A percentile compares a stretch with the other conserved stretches of the same genome.
phyloP scores from a whole-genome alignment of 345 rosid species.

The Arabis alpina region DNA sequence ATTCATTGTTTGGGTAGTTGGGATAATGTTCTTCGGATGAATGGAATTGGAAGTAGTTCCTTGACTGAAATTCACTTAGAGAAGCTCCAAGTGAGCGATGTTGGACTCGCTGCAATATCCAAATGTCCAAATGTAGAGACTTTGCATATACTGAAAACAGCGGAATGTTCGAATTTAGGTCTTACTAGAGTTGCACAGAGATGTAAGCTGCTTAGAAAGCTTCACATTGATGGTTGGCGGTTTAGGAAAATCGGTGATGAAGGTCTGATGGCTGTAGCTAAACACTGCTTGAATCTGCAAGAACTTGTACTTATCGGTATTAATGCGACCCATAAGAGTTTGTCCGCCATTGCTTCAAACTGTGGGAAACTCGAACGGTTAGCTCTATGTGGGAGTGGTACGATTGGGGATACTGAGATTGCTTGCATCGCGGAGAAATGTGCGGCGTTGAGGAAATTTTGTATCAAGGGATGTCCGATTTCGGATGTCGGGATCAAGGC shows the following conservation, averaged over 20 bases:
- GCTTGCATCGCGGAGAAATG: constrained; percentile 76
- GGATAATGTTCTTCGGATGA: constrained; percentile 62
- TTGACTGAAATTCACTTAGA: constrained; percentile 73
- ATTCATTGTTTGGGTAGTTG: constrained; percentile 84
- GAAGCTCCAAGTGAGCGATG: constrained; percentile 75
- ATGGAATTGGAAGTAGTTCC: constrained; percentile 45
- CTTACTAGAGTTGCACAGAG: constrained; percentile 59
- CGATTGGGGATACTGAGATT: constrained; percentile 72
- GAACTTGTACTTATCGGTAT: constrained; percentile 87
- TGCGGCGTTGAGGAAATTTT: constrained; percentile 66
- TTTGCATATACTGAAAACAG: constrained; percentile 63
- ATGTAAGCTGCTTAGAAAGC: constrained; percentile 70
- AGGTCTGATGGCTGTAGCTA: constrained; percentile 70
- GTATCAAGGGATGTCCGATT: constrained; percentile 78
- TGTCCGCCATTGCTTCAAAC: constrained; percentile 56
- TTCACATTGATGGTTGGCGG: constrained; percentile 85
- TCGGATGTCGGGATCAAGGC: constrained; percentile 71
- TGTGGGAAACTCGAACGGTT: constrained; percentile 71
- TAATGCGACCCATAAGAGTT: constrained; percentile 61
- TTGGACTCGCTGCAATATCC: constrained; percentile 60
- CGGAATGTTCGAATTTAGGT: constrained; percentile 70
- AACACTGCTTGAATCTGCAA: constrained; percentile 59
- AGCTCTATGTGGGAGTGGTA: constrained; percentile 75
- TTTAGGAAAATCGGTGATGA: constrained; percentile 72
- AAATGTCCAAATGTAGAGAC: constrained; percentile 62